Base-by-base conservation (phyloP, 164 flowering plant species). In the Malania oleifera region DNA sequence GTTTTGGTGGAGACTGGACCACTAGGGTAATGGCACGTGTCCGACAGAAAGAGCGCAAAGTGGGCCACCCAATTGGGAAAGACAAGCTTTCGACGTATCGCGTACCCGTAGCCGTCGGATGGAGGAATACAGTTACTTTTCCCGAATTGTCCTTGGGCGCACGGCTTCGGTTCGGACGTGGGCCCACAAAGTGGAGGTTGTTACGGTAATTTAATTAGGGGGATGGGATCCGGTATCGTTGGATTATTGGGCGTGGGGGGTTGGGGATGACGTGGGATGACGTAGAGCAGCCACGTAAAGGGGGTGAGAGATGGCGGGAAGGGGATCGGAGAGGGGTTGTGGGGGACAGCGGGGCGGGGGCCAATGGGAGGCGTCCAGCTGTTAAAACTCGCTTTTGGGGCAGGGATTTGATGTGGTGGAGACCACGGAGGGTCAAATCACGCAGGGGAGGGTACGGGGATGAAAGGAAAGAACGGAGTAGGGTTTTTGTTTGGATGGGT, bases 351-450 rank as follows among this genome's bases (percentile, higher is more conserved):
- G 22, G 1, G 54, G 59, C 14, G 23, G n/a, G 54, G 35, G 28
- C 19, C 25, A 54, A 66, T 66, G 56, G 17, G 44, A 24, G 47
- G 49, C 56, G 43, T 60, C 54, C 64, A 66, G 38, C 28, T 65
- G 59, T 29, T n/a, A 47, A 63, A 34, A 27, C 35, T 9, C 35
- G 3, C 26, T 23, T 25, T 37, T 47, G 45, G 40, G 64, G 66
- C 66, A 64, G 50, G 56, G 61, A 56, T 56, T 40, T 57, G 61
- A 56, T 63, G 48, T 55, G 41, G 41, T 29, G 35, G 24, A 49
- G 38, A 20, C 44, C 37, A 6, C 20, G 17, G n/a, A n/a, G n/a
- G 9, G 56, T 63, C 59, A 59, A 54, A 54, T 66, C 69, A 54
- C 24, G 17, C 18, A 1, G 29, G 59, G 38, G 29, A 17, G 25